Base-by-base conservation (phyloP, 2,329 filamentous ascomycete species). In the Stromatinia cepivora region DNA sequence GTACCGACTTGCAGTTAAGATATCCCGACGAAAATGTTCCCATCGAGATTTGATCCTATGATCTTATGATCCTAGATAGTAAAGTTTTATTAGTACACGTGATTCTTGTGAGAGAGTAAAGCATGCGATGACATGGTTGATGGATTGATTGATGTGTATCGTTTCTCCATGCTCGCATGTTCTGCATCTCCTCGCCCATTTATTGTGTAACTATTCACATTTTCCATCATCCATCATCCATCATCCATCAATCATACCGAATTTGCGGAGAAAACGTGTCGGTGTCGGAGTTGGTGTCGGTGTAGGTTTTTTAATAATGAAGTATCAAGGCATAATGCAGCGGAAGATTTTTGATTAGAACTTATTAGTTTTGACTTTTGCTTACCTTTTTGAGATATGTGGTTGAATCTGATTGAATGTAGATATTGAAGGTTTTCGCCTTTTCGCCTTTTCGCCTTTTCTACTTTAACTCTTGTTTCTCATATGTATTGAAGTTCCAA, bases 341-440 rank as follows among this genome's bases (percentile, higher is more conserved):
- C 57, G 57, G 57, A 46, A 31, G 39, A 61, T 46, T 46, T 11
- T 22, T 46, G 25, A 10, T 22, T 31, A 1, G n/a, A 58, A n/a
- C n/a, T n/a, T 46, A 46, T 31, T n/a, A 59, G 5, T 39, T 31
- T 59, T 46, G n/a, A n/a, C 17, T n/a, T 42, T 61, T 31, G 25
- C 57, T 61, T 34, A 61, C 57, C 39, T 61, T 17, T 61, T 22
- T 59, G 2, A 10, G 20, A 61, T n/a, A 61, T 61, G 57, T 61
- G 57, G 39, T 61, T n/a, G 57, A 46, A 46, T 46, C 11, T 36
- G 57, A 61, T 61, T 61, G 57, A 61, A 46, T n/a, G 36, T 22
- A 25, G n/a, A 31, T 8, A 1, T 13, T 45, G 28, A n/a, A 45
- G 28, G 36, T 58, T 42, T 42, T 39, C 56, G 36, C 36, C 22